Base-by-base conservation (phyloP, 1,284 basidiomycete genomes). In the Malassezia sp. region DNA sequence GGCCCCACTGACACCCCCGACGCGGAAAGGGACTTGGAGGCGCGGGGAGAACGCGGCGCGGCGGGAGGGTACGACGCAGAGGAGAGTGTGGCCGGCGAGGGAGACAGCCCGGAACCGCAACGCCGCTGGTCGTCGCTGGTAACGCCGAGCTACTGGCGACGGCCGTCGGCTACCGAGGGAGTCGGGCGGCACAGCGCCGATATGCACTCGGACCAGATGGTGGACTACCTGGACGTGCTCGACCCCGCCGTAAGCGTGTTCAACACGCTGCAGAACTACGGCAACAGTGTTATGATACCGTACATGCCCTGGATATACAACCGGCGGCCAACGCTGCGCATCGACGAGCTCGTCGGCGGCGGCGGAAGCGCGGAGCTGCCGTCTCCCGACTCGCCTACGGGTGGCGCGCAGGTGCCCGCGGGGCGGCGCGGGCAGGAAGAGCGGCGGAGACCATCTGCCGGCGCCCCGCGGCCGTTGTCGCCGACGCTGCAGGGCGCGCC, bases 201-300 rank as follows among this genome's bases (percentile, higher is more conserved):
- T 14, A 43, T 60, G 54, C 60, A 62, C 42, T 53, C 57, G 37
- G 56, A 60, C 29, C 49, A 56, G 18, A 57, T 62, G 42, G 56
- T 60, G 29, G 60, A 60, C 35, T 62, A 62, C 30, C 56, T 85
- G 57, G 83, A 85, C 66, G 82, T 80, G 34, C 82, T 85, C 51
- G 83, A 85, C 62, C 78, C 81, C 10, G 80, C 83, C 60, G 77
- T 85, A 27, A 76, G 79, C 20, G 79, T 80, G 1, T 77, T 85
- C 8, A 78, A 81, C 5, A 79, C 75, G 26, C 73, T 85, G 23
- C 80, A 81, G 22, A 84, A 85, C 59, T 78, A 82, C n/a, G 81
- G 81, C 10, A 85, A 85, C 60, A 74, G 81, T 11, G 83, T 85
- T 53, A 69, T 85, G 39, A 77, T 84, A 56, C 83, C 83, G 2